Evolutionary conservation across 2,329 filamentous ascomycete species (phyloP).

Genomic region (Zasmidium citrigriseum): DNA sequence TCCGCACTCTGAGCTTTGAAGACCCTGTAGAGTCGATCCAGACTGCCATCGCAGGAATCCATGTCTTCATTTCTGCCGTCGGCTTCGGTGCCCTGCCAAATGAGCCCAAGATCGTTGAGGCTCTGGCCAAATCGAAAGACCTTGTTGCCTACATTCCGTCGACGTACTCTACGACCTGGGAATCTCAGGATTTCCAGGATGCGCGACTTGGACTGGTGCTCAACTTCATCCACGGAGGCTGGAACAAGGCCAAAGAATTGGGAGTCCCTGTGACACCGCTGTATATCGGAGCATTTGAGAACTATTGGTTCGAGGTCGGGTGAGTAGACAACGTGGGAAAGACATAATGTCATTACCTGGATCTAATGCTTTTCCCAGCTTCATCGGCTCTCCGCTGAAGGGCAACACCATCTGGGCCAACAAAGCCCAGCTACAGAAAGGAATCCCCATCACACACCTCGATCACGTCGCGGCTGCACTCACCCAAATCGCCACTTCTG

Average conservation of each 20-base stretch:
- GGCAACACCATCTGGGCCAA: not conserved
- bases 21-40: not conserved
- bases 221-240: not conserved
- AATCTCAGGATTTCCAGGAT: not conserved
- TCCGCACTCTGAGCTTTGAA: not conserved
- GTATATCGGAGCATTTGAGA: not conserved
- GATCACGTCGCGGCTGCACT: not conserved
- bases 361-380: not conserved
- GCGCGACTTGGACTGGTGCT: not conserved
- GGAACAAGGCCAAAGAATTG: not conserved
- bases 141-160: conserved; percentile 1
- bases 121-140: not conserved
- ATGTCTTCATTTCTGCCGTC: not conserved
- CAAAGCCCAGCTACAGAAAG: not conserved
- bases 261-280: not conserved
- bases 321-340: not conserved
- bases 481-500: not conserved
- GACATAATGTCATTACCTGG: not conserved
- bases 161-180: not conserved
- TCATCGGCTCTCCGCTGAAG: not conserved
- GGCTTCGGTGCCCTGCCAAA: not conserved
- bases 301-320: not conserved
- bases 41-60: not conserved
- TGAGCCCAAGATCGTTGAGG: not conserved
- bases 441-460: not conserved